phyloP scores from a whole-genome alignment of 257 asterid genomes.

The Thymus mandschuricus region DNA sequence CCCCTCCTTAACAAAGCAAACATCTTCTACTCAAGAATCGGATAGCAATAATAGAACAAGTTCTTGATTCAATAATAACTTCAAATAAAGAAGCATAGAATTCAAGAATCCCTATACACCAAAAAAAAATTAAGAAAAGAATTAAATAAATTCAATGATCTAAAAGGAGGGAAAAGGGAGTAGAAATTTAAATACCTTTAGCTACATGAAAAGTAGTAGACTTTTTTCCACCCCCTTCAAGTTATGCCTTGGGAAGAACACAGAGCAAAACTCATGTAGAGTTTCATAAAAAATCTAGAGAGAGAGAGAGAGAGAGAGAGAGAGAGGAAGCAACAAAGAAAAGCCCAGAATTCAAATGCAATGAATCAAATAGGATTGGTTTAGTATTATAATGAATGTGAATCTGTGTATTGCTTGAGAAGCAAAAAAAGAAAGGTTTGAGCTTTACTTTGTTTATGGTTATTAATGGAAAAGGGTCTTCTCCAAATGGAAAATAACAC shows the following conservation, averaged over 20 bases:
- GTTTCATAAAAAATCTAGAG: background rate
- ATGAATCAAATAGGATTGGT: conserved; percentile 40
- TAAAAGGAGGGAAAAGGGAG: background rate
- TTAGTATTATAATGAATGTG: conserved; percentile 16
- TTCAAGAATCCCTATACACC: conserved; percentile 34
- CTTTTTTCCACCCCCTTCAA: conserved; percentile 36
- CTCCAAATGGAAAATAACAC: conserved; percentile 47
- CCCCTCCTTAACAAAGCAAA: conserved; percentile 43
- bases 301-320: conserved; percentile 27
- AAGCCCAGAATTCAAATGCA: conserved; percentile 41
- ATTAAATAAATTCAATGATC: conserved; percentile 27
- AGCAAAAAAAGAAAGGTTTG: conserved; percentile 34
- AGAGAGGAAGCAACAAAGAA: conserved; percentile 34
- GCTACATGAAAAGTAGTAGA: conserved; percentile 33
- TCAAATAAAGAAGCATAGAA: conserved; percentile 32
- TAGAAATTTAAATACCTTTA: conserved; percentile 53
- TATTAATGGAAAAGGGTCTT: conserved; percentile 30
- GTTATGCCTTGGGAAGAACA: conserved; percentile 60
- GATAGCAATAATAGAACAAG: conserved; percentile 22
- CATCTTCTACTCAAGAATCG: conserved; percentile 33
- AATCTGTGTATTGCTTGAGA: conserved; percentile 29
- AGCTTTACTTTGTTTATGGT: conserved; percentile 6
- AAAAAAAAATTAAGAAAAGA: conserved; percentile 28
- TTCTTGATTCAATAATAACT: conserved; percentile 28
- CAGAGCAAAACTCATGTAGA: conserved; percentile 40